Base-by-base conservation (phyloP, 2,329 filamentous ascomycete genomes). In the Torrubiella hemipterigena region DNA sequence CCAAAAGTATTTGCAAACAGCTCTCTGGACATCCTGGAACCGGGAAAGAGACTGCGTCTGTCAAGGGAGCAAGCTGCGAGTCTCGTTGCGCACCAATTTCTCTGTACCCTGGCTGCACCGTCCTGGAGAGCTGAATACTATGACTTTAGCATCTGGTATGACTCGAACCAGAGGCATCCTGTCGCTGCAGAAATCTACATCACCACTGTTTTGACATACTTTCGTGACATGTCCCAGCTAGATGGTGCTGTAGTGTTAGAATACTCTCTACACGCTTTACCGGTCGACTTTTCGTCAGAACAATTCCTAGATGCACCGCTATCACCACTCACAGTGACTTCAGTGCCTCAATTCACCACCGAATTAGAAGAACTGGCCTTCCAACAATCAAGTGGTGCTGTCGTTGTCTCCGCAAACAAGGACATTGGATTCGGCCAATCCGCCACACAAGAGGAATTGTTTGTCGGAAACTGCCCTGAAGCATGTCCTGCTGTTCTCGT, bases 131-230 rank as follows among this genome's bases (percentile, higher is more conserved):
- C 43, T 6, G 49, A 47, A 0, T 50, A 44, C 19, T 49, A 50
- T 21, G 49, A 54, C 36, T 48, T 55, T 29, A 39, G 51, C 5
- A 44, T 54, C 19, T 57, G 53, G 52, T 55, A 50, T 27, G 33
- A 34, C 14, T 51, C 45, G 1, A 43, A 41, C 19, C 51, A 56
- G 29, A 39, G 49, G 16, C 51, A 55, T 15, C 42, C 41, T 3
- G 18, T 29, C 7, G 52, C 54, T 1, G 44, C 39, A 2, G 38
- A 38, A 12, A 47, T 49, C 37, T 56, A 55, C 24, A 31, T 56
- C 4, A 31, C 38, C 1, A 45, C 50, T 3, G 22, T 56, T 6
- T 48, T 55, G 21, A 7, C 34, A 4, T 54, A 52, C 29, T 49
- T 56, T 33, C 32, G 35, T 14, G 22, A 34, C 6, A 30, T 46